Conservation (phyloP, 2,329 filamentous ascomycete genomes). For the Ophiostoma ulmi region DNA sequence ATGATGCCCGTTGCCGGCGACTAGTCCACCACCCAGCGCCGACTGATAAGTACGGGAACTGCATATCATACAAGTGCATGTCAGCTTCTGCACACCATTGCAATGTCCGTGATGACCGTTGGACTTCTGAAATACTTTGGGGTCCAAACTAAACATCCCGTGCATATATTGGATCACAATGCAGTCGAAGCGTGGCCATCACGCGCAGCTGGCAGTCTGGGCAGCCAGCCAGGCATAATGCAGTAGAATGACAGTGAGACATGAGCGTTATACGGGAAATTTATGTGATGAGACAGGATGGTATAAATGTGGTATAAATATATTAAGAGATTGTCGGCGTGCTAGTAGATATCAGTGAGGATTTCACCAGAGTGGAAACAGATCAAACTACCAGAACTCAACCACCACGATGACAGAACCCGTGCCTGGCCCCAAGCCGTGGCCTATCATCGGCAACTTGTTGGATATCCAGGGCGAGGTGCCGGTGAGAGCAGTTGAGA, state of each 20-base stretch:
- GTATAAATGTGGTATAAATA: not conserved
- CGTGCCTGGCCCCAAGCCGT: constrained; percentile 1
- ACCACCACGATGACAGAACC: not conserved
- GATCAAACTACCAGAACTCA: not conserved
- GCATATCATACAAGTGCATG: not conserved
- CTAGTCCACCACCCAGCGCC: not conserved
- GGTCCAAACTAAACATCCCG: constrained; percentile 8
- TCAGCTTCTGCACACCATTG: not conserved
- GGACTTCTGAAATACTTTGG: not conserved
- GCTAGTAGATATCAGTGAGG: not conserved
- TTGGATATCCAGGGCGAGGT: constrained; percentile 28
- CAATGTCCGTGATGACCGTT: not conserved
- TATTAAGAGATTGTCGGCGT: not conserved
- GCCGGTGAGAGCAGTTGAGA: constrained; percentile 24
- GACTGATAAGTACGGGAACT: not conserved
- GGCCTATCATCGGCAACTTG: constrained; percentile 28
- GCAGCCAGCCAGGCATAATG: not conserved
- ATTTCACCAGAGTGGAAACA: not conserved
- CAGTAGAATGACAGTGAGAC: not conserved
- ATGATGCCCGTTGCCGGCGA: not conserved
- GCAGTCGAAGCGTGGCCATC: not conserved
- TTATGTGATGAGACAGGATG: not conserved
- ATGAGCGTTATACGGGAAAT: not conserved
- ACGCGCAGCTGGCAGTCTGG: not conserved
- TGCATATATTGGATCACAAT: not conserved